Evolutionary conservation across 805 yeast genomes (phyloP).

Genomic region (Wickerhamiella dianesei): DNA sequence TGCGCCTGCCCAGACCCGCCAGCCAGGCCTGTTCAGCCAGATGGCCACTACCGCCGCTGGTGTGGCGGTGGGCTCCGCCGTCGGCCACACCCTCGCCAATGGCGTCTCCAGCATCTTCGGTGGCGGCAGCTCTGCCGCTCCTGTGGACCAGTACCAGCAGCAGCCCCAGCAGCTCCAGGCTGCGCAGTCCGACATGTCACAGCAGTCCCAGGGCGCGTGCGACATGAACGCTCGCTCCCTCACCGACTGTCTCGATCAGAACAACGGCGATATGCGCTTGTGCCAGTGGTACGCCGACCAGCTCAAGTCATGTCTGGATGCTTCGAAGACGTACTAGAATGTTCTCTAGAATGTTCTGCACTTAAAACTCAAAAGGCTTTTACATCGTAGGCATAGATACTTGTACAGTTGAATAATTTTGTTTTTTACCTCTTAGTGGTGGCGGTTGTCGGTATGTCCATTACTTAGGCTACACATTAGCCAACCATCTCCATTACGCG

Average conservation of each 20-base stretch:
- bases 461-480: no score
- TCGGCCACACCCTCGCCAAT: slow-evolving; percentile 94
- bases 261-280: slow-evolving; percentile 89
- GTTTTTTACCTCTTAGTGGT: no score
- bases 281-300: slow-evolving; percentile 96
- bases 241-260: slow-evolving; percentile 89
- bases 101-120: slow-evolving; percentile 85
- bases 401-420: neutral
- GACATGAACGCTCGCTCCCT: slow-evolving; percentile 89
- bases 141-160: slow-evolving; percentile 39
- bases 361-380: neutral
- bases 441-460: no score
- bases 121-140: slow-evolving; percentile 40
- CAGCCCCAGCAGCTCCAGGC: slow-evolving; percentile 31
- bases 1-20: slow-evolving; percentile 31
- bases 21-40: slow-evolving; percentile 85
- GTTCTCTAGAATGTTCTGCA: neutral
- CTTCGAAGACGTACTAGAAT: slow-evolving; percentile 46
- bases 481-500: neutral
- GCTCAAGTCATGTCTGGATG: slow-evolving; percentile 94
- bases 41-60: slow-evolving; percentile 99
- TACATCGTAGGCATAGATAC: neutral
- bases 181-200: slow-evolving; percentile 28
- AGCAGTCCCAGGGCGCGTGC: slow-evolving; percentile 37
- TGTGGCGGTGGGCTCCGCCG: slow-evolving; percentile 96